Conservation (phyloP, 2,329 filamentous ascomycete species). For the Esteya vermicola region DNA sequence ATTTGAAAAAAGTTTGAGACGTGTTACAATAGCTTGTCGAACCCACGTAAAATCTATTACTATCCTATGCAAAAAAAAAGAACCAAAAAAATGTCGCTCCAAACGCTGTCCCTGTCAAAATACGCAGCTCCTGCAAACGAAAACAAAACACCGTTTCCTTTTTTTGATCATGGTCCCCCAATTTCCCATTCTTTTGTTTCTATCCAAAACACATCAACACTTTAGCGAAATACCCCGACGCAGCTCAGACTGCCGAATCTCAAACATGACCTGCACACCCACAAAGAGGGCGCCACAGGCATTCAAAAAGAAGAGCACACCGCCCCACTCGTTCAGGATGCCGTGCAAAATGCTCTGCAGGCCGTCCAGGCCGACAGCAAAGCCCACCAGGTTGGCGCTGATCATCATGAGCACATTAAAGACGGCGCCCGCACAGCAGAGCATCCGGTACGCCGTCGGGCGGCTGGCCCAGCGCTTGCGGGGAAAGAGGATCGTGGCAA, state of each 20-base stretch:
- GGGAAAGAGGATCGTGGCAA: slow-evolving; percentile 60
- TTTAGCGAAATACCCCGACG: slow-evolving; percentile 70
- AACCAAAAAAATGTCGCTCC: no score
- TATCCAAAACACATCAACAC: slow-evolving; percentile 29
- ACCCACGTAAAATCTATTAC: no score
- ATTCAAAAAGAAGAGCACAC: slow-evolving; percentile 53
- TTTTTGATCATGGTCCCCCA: not conserved
- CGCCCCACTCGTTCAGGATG: slow-evolving; percentile 61
- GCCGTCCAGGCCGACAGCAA: slow-evolving; percentile 84
- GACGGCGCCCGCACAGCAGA: slow-evolving; percentile 71
- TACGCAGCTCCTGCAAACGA: no score
- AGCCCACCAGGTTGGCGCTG: slow-evolving; percentile 84
- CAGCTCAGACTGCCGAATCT: slow-evolving; percentile 73
- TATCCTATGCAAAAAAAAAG: no score
- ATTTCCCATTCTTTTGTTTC: not conserved
- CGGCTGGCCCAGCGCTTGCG: slow-evolving; percentile 51
- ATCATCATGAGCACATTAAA: slow-evolving; percentile 91
- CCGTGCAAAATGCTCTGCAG: slow-evolving; percentile 60
- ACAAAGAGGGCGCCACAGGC: slow-evolving; percentile 69
- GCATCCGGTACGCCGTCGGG: slow-evolving; percentile 60
- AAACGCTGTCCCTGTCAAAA: no score
- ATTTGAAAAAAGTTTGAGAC: no score
- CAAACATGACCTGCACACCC: slow-evolving; percentile 90
- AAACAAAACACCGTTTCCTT: no score
- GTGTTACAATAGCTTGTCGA: no score